phyloP scores from a whole-genome alignment of 2,329 filamentous ascomycete genomes.

The Neobulgaria alba region DNA sequence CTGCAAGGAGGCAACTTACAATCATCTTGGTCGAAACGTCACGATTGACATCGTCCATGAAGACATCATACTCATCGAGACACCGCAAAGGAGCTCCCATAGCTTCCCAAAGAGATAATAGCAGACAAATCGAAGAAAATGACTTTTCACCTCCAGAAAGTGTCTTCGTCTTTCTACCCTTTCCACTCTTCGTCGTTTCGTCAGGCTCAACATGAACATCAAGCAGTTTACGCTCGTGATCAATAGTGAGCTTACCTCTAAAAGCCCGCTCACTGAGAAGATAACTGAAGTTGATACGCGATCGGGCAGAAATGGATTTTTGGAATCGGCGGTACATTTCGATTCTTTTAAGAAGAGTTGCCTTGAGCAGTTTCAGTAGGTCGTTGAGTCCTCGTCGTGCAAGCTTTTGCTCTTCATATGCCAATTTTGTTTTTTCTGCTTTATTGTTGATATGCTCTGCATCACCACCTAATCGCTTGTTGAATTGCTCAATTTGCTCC shows the following conservation, averaged over 20 bases:
- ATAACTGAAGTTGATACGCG: constrained; percentile 79
- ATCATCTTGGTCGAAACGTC: constrained; percentile 92
- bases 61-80: constrained; percentile 96
- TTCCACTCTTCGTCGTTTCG: constrained; percentile 57
- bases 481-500: constrained; percentile 49
- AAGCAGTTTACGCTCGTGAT: constrained; percentile 66
- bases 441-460: constrained; percentile 53
- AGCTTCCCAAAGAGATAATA: constrained; percentile 92
- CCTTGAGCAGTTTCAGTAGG: constrained; percentile 38
- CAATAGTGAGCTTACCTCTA: constrained; percentile 68
- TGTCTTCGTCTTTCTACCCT: constrained; percentile 79
- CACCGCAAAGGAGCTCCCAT: constrained; percentile 95
- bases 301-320: constrained; percentile 73
- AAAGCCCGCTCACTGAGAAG: constrained; percentile 85
- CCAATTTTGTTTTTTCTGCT: constrained; percentile 33
- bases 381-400: constrained; percentile 37
- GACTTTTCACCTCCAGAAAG: constrained; percentile 96
- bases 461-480: constrained; percentile 50
- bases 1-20: constrained; percentile 41
- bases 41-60: constrained; percentile 97
- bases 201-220: constrained; percentile 69
- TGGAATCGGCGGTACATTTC: constrained; percentile 76
- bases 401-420: constrained; percentile 35
- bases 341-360: constrained; percentile 60
- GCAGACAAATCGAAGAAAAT: constrained; percentile 89